A percentile compares a stretch with the other conserved stretches of the same genome.
phyloP scores from a whole-genome alignment of 331 rosid species.

The Rhamnella rubrinervis region DNA sequence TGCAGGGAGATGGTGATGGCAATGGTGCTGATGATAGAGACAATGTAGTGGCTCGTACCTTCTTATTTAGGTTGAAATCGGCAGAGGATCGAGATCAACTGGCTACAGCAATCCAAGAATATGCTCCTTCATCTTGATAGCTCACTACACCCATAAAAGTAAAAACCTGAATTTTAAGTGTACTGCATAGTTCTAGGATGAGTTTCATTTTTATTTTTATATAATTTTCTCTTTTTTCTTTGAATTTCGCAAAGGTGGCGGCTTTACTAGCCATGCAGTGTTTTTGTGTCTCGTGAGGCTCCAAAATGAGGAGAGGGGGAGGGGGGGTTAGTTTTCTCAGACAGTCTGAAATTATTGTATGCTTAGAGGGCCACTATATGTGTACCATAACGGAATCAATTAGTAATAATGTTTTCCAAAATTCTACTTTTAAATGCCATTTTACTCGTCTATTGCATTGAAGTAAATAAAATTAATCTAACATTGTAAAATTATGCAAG shows the following conservation, averaged over 20 bases:
- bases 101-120: slow-evolving; percentile 81
- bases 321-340: neutral
- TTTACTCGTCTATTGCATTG: no score
- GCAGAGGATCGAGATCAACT: slow-evolving; percentile 82
- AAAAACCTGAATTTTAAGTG: no score
- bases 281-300: neutral
- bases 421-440: no score
- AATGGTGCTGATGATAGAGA: slow-evolving; percentile 38
- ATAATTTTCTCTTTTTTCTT: slow-evolving; percentile 5
- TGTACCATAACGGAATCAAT: slow-evolving; percentile 31
- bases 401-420: no score
- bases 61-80: slow-evolving; percentile 78
- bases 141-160: slow-evolving; percentile 7
- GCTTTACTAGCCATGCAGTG: slow-evolving; percentile 13
- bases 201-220: no score
- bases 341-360: slow-evolving; percentile 10
- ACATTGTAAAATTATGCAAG: no score
- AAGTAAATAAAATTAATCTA: no score
- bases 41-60: slow-evolving; percentile 72
- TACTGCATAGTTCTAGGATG: no score
- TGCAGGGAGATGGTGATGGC: slow-evolving; percentile 64
- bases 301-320: no score
- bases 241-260: slow-evolving; percentile 16
- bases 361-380: slow-evolving; percentile 20
- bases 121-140: slow-evolving; percentile 71